Base-by-base conservation (phyloP, 305 asterid genomes). In the Plantago rigida region DNA sequence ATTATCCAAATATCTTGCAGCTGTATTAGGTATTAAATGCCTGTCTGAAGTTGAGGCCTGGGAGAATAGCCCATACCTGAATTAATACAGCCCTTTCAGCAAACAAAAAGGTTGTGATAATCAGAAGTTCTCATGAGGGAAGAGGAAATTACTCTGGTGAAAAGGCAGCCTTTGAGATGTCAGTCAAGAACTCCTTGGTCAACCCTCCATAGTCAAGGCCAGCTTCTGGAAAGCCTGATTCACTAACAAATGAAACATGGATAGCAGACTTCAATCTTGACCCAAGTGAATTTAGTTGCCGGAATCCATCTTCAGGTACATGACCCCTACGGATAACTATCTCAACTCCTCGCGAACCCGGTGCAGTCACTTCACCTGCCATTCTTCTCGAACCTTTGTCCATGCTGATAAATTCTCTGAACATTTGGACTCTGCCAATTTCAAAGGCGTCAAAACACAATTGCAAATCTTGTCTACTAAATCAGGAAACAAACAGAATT, bases 151-250 rank as follows among this genome's bases (percentile, higher is more conserved):
- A 87, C 96, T 80, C 93, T 50, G 95, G 90, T 48, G 96, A 87
- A 78, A 91, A 85, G 51, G 89, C 96, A 54, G 77, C 76, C 77
- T 91, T 91, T 13, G 95, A 80, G 28, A 91, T 71, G 71, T 91
- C 96, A 54, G 92, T 91, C 76, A 88, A 79, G 79, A 91, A 87
- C 77, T 91, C 95, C 80, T 87, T 91, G 71, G 98, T 87, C 75
- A 87, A 76, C 36, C 96, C 95, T 74, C 98, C 98, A 74, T 84
- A 91, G 81, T 91, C 98, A 58, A 91, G 87, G 66, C 98, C 98
- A 69, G 95, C 94, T 78, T 91, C 96, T 46, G 90, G 88, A 69
- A 91, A 90, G 54, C 95, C 98, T 69, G 96, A 87, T 72, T 87
- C 96, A 75, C 94, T 81, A 69, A 87, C 86, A 65, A 91, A 91